phyloP scores from a whole-genome alignment of 805 yeast genomes.

The Metschnikowia arizonensis region DNA sequence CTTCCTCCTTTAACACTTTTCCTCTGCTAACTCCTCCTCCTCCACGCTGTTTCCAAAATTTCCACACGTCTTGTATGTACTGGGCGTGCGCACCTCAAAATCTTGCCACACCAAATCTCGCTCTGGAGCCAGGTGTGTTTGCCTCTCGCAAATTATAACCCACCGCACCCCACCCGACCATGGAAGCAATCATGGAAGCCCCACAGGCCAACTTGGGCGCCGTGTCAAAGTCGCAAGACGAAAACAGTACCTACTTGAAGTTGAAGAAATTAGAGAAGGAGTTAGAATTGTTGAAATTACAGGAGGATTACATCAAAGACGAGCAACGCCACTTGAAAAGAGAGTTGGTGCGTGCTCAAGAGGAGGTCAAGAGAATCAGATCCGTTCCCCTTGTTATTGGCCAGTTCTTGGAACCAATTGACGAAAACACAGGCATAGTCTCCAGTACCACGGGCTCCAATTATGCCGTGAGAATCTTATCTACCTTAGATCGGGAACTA shows the following conservation, averaged over 20 bases:
- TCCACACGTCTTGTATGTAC: background rate
- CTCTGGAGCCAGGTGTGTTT: background rate
- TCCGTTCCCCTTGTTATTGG: slow-evolving; percentile 98
- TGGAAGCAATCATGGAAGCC: slow-evolving; percentile 27
- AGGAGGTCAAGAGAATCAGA: slow-evolving; percentile 95
- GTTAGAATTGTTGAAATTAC: slow-evolving; percentile 74
- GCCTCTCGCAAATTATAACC: background rate
- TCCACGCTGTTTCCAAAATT: too few relatives aligned
- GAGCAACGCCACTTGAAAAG: slow-evolving; percentile 95
- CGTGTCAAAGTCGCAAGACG: slow-evolving; percentile 25
- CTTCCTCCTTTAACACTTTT: too few relatives aligned
- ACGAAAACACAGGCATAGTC: slow-evolving; percentile 93
- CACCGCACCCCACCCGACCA: background rate
- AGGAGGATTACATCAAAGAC: slow-evolving; percentile 96
- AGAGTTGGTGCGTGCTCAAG: slow-evolving; percentile 94
- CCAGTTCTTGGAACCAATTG: slow-evolving; percentile 95
- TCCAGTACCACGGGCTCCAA: slow-evolving; percentile 97
- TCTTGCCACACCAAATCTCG: slow-evolving; percentile 8
- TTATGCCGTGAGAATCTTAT: slow-evolving; percentile 90
- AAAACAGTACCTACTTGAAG: slow-evolving; percentile 70
- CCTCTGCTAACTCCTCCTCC: too few relatives aligned
- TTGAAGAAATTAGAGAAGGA: slow-evolving; percentile 89
- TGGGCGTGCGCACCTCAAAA: slow-evolving; percentile 8
- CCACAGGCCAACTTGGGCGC: slow-evolving; percentile 6
- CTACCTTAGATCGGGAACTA: slow-evolving; percentile 91